Conservation (phyloP, 2,329 filamentous ascomycete genomes). For the Fusarium concolor region DNA sequence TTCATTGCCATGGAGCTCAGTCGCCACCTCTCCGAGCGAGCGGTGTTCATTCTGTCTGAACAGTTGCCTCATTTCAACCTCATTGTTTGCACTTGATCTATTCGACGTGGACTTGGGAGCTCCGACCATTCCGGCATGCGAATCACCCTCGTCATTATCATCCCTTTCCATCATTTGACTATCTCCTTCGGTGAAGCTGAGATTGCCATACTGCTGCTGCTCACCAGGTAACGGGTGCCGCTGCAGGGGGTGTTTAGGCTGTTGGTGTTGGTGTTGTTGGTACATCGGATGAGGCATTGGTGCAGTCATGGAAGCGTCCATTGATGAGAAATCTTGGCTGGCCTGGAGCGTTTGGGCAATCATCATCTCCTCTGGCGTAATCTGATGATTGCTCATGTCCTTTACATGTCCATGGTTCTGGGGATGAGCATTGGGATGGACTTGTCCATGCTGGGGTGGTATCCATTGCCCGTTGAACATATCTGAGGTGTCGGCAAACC, state of each 20-base stretch:
- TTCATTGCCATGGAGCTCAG: slow-evolving; percentile 82
- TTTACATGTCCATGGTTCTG: slow-evolving; percentile 55
- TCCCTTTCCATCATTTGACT: slow-evolving; percentile 71
- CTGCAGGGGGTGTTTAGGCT: slow-evolving; percentile 51
- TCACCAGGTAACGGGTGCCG: slow-evolving; percentile 67
- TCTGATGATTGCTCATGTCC: slow-evolving; percentile 58
- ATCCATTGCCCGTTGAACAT: slow-evolving; percentile 65
- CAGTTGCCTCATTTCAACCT: slow-evolving; percentile 82
- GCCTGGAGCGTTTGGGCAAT: slow-evolving; percentile 67
- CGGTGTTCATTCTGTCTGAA: slow-evolving; percentile 77
- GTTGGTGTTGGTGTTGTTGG: slow-evolving; percentile 57
- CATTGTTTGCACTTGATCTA: slow-evolving; percentile 80
- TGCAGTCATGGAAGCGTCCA: slow-evolving; percentile 61
- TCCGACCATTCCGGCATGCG: slow-evolving; percentile 57
- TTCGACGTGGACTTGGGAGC: slow-evolving; percentile 69
- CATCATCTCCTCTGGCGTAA: slow-evolving; percentile 70
- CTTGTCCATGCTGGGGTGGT: slow-evolving; percentile 35
- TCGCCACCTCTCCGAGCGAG: slow-evolving; percentile 76
- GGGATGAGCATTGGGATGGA: slow-evolving; percentile 36
- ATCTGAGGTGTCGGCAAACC: slow-evolving; percentile 57
- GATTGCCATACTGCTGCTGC: slow-evolving; percentile 63
- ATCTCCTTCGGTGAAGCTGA: slow-evolving; percentile 68
- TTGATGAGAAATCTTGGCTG: slow-evolving; percentile 61
- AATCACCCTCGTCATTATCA: slow-evolving; percentile 68
- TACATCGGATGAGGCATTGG: slow-evolving; percentile 56